Evolutionary conservation across 73 alveolate genomes (phyloP).

Genomic region (Paramecium primaurelia): DNA sequence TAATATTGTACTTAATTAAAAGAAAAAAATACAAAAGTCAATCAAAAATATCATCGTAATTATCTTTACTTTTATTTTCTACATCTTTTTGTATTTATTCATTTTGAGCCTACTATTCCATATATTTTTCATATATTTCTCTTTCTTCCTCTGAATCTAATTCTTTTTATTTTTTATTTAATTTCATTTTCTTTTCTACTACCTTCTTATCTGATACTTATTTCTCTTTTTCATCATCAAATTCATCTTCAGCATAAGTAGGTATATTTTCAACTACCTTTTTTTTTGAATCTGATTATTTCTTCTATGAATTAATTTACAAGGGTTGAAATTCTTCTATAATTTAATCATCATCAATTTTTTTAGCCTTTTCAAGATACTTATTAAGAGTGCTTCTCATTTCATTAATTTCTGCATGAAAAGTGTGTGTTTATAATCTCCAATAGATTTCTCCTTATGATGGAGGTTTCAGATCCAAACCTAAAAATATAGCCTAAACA

Average conservation of each 20-base stretch:
- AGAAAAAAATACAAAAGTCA: not conserved
- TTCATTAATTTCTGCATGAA: not conserved
- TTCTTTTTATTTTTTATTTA: not conserved
- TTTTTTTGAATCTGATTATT: not conserved
- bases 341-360: not conserved
- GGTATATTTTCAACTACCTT: not conserved
- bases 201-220: not conserved
- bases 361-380: not conserved
- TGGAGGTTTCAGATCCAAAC: conserved; percentile 11
- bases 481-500: not conserved
- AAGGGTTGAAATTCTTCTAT: conserved; percentile 23
- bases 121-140: not conserved
- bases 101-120: not conserved
- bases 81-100: not conserved
- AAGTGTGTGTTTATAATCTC: not conserved
- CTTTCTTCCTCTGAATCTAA: not conserved
- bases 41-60: not conserved
- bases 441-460: conserved; percentile 27
- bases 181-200: not conserved
- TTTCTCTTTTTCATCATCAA: not conserved
- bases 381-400: not conserved
- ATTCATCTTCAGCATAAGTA: not conserved
- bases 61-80: not conserved
- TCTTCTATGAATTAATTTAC: not conserved
- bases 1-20: not conserved